Evolutionary conservation across 306 rosid species (phyloP).

Genomic region (Trichosanthes cucumerina): DNA sequence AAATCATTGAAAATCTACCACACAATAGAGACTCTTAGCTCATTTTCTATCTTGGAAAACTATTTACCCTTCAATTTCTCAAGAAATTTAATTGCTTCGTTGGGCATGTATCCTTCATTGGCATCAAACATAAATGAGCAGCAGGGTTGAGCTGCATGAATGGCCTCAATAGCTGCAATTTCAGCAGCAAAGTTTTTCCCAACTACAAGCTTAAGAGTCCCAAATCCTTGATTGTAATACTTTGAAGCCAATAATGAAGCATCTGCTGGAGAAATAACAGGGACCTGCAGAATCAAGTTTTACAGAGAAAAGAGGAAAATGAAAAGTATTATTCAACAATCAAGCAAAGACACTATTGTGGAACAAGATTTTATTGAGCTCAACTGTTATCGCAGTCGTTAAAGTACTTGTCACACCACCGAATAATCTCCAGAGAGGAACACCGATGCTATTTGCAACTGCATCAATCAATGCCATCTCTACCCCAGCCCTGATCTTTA

Average conservation of each 20-base stretch:
- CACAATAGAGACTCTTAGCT: neutral
- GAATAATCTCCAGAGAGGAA: conserved; percentile 8
- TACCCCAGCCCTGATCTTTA: conserved; percentile 7
- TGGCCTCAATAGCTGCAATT: conserved; percentile 14
- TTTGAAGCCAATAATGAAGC: conserved; percentile 10
- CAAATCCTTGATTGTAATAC: conserved; percentile 6
- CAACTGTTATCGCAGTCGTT: neutral
- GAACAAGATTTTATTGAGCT: neutral
- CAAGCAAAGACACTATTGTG: neutral
- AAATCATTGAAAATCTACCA: neutral
- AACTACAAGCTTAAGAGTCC: conserved; percentile 10
- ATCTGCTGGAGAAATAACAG: conserved; percentile 3
- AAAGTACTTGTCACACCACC: neutral
- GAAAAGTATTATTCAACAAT: neutral
- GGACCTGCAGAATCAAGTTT: neutral
- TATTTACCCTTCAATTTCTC: conserved; percentile 15
- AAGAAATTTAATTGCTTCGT: conserved; percentile 13
- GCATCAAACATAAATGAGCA: conserved; percentile 18
- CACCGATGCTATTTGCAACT: neutral
- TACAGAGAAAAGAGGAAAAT: neutral
- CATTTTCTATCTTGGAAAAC: neutral
- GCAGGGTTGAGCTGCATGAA: conserved; percentile 5
- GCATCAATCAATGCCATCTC: conserved; percentile 11
- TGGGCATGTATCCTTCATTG: conserved; percentile 9
- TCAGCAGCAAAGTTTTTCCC: conserved; percentile 5